Conservation (phyloP, 1,284 basidiomycete genomes). For the Ceratobasidium papillatum region DNA sequence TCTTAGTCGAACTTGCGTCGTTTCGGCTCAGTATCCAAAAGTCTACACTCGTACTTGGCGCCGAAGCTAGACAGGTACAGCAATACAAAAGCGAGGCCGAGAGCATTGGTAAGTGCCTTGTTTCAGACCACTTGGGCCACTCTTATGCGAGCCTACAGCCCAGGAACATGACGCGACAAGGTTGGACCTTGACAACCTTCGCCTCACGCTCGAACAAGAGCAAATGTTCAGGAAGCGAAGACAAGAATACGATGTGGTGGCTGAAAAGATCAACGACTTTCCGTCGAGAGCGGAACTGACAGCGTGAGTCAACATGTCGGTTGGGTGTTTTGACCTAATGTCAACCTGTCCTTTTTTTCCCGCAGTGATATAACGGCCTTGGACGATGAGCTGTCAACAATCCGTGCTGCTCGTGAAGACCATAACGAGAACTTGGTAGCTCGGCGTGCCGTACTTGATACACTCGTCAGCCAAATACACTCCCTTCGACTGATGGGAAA, state of each 20-base stretch:
- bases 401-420: constrained; percentile 73
- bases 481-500: constrained; percentile 72
- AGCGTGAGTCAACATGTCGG: constrained; percentile 55
- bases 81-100: constrained; percentile 76
- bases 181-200: constrained; percentile 77
- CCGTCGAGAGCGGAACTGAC: constrained; percentile 77
- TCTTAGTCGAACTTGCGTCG: constrained; percentile 75
- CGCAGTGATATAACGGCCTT: constrained; percentile 70
- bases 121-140: constrained; percentile 38
- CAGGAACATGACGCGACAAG: constrained; percentile 70
- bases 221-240: constrained; percentile 75
- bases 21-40: constrained; percentile 78
- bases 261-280: constrained; percentile 81
- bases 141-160: constrained; percentile 56
- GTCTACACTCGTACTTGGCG: constrained; percentile 79
- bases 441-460: constrained; percentile 72
- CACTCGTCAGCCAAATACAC: constrained; percentile 67
- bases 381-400: constrained; percentile 79
- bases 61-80: constrained; percentile 79
- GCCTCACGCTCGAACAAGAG: constrained; percentile 75
- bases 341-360: neutral
- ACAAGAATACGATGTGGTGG: constrained; percentile 82
- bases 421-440: constrained; percentile 61
- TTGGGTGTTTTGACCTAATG: neutral
- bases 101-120: constrained; percentile 66